Percentiles rank a stretch among this genome's conserved stretches.
phyloP scores from a whole-genome alignment of 2,329 filamentous ascomycete species.

The Botrytis deweyae region DNA sequence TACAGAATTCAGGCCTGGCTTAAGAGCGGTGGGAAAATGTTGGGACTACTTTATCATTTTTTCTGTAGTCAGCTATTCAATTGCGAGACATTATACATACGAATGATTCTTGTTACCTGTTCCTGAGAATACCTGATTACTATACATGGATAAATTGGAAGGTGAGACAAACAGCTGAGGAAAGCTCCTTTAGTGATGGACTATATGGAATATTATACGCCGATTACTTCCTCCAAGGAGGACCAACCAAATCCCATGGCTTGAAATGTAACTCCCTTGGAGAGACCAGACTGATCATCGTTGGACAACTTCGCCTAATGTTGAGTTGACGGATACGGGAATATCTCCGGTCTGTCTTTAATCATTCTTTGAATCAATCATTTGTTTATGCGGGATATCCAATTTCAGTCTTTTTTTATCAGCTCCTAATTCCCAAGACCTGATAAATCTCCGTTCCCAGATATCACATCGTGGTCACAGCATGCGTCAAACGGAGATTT shows the following conservation, averaged over 20 bases:
- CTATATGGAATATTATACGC: background rate
- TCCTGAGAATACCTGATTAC: background rate
- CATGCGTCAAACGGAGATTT: conserved; percentile 18
- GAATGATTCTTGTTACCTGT: background rate
- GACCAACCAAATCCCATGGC: conserved; percentile 6
- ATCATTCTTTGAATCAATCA: background rate
- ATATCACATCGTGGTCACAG: conserved; percentile 17
- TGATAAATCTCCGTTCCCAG: conserved; percentile 11
- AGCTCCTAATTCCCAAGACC: background rate
- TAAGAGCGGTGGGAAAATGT: background rate
- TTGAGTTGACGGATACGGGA: background rate
- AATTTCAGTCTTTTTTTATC: background rate
- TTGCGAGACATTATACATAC: conserved; percentile 5
- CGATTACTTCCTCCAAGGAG: conserved; percentile 3
- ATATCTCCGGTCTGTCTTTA: background rate
- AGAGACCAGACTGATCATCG: background rate
- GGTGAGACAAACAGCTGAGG: background rate
- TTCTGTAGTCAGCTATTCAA: conserved; percentile 14
- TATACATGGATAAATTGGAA: background rate
- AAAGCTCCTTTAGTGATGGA: background rate
- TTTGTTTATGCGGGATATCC: background rate
- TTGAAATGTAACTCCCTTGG: conserved; percentile 4
- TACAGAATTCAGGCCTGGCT: background rate
- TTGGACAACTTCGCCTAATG: background rate
- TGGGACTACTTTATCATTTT: conserved; percentile 5